phyloP scores from a whole-genome alignment of 352 stramenopile species.

The Globisporangium nunn region DNA sequence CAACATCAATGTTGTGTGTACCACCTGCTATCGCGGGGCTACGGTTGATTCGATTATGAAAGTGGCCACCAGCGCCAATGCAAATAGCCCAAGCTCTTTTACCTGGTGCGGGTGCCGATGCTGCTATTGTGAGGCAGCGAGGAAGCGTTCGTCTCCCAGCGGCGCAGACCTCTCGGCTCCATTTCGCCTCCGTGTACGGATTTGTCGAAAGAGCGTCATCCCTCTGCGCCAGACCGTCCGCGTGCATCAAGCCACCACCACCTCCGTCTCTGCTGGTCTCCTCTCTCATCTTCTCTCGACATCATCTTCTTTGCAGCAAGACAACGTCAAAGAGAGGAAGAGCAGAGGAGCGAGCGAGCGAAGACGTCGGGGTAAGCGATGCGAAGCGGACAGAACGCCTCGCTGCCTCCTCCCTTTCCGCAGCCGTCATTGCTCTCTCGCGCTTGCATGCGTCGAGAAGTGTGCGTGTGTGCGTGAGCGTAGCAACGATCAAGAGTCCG shows the following conservation, averaged over 20 bases:
- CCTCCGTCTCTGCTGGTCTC: not conserved
- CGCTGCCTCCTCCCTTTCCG: constrained; percentile 12
- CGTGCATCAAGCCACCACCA: constrained; percentile 4
- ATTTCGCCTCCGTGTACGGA: constrained; percentile 58
- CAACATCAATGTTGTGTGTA: not conserved
- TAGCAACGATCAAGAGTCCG: constrained; percentile 1
- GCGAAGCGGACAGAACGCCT: constrained; percentile 10
- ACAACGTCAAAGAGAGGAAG: not conserved
- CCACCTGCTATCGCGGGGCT: not conserved
- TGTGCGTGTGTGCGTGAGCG: not conserved
- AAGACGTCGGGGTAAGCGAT: not conserved
- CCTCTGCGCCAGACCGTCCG: constrained; percentile 26
- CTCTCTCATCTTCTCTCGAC: not conserved
- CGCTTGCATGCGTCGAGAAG: not conserved
- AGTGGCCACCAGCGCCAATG: not conserved
- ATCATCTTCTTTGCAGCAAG: not conserved
- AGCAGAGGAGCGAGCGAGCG: not conserved
- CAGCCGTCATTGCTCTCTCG: not conserved
- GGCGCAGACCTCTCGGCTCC: constrained; percentile 48
- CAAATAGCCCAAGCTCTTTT: no score
- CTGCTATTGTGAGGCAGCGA: constrained; percentile 8
- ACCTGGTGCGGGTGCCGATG: not conserved
- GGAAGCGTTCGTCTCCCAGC: constrained; percentile 9
- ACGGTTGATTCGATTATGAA: not conserved
- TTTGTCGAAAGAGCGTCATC: constrained; percentile 81